Conservation (phyloP, 371 early-diverging fungal species). For the Parasitella parasitica region DNA sequence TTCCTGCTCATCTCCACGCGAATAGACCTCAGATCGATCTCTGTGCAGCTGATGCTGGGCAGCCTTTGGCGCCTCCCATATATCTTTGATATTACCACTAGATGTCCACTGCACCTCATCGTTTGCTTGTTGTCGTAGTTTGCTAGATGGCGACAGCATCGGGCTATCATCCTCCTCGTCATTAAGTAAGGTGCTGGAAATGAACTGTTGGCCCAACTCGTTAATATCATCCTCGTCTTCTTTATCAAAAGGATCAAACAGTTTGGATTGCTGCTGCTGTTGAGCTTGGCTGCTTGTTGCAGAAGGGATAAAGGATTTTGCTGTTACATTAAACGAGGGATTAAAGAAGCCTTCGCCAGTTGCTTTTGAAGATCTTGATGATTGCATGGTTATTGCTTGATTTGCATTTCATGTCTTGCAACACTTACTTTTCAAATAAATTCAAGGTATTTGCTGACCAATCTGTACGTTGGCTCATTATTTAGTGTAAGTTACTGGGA, state of each 20-base stretch:
- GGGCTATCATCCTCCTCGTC: conserved; percentile 2
- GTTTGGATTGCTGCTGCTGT: not conserved
- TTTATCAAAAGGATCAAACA: conserved; percentile 14
- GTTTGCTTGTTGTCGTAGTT: not conserved
- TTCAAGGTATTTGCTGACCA: conserved; percentile 8
- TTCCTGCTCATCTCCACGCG: conserved; percentile 31
- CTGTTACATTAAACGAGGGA: not conserved
- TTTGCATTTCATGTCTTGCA: not conserved
- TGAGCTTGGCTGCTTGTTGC: not conserved
- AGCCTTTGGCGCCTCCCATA: conserved; percentile 6
- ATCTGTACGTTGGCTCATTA: conserved; percentile 4
- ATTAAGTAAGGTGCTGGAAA: conserved; percentile 16
- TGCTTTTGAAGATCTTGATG: not conserved
- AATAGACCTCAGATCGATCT: not conserved
- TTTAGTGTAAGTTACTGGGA: not conserved
- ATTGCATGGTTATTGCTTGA: not conserved
- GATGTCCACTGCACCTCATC: not conserved
- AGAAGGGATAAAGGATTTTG: conserved; percentile 11
- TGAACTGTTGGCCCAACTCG: conserved; percentile 11
- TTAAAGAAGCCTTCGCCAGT: not conserved
- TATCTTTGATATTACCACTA: not conserved
- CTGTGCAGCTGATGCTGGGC: not conserved
- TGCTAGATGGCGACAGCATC: not conserved
- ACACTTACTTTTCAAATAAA: conserved; percentile 6
- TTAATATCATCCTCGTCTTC: not conserved